Evolutionary conservation across 140 eudicot species (phyloP).

Genomic region (Flaveria floridana): DNA sequence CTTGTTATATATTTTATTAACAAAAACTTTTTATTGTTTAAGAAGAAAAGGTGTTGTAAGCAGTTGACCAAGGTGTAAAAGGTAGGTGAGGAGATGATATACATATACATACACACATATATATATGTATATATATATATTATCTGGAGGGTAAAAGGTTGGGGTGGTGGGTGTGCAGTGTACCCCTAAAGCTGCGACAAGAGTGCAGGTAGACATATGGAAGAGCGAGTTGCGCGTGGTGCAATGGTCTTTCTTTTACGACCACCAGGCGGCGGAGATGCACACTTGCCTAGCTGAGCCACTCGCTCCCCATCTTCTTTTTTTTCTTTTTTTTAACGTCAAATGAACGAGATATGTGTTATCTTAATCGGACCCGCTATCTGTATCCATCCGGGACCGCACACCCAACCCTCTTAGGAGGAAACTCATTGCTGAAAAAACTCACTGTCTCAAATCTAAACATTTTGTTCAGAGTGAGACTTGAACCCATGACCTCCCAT

Average conservation of each 20-base stretch:
- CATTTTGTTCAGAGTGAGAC: too few relatives aligned
- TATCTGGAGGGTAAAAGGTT: constrained; percentile 12
- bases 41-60: not conserved
- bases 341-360: too few relatives aligned
- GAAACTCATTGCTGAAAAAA: too few relatives aligned
- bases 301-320: not conserved
- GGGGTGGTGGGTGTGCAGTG: constrained; percentile 13
- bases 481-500: too few relatives aligned
- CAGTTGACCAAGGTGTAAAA: not conserved
- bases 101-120: too few relatives aligned
- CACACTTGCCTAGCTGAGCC: not conserved
- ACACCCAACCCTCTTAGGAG: too few relatives aligned
- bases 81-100: not conserved
- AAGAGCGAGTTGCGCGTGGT: constrained; percentile 35
- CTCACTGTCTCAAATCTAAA: too few relatives aligned
- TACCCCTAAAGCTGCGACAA: constrained; percentile 38
- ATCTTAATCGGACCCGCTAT: too few relatives aligned
- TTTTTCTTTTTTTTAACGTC: too few relatives aligned
- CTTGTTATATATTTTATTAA: too few relatives aligned
- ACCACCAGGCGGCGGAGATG: constrained; percentile 44
- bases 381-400: too few relatives aligned
- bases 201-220: constrained; percentile 14
- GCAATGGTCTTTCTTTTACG: constrained; percentile 22
- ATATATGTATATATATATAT: not conserved
- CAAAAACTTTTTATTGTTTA: too few relatives aligned